These are phyloP conservation scores for Scytalidium sp. DNA, from an alignment of 2,329 filamentous ascomycete species.

Conservation along the genomic window DNA sequence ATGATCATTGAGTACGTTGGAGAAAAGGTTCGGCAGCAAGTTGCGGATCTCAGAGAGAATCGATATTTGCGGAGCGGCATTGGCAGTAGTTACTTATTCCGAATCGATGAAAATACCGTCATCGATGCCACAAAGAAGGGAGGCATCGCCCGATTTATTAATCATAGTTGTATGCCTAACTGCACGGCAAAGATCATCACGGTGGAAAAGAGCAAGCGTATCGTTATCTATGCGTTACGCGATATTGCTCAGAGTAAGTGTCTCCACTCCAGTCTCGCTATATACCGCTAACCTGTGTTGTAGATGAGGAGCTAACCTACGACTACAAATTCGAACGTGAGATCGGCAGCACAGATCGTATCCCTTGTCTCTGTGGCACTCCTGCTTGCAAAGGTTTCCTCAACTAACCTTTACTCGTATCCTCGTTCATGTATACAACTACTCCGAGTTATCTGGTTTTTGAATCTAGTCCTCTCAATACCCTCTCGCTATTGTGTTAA, in stretches of 20 bases:
- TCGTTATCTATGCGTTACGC: slow-evolving; percentile 96
- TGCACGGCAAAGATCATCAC: slow-evolving; percentile 99
- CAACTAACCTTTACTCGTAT: slow-evolving; percentile 62
- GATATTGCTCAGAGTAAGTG: slow-evolving; percentile 91
- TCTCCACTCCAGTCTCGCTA: not conserved
- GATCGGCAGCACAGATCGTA: slow-evolving; percentile 89
- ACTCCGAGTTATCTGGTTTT: not conserved
- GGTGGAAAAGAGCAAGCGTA: slow-evolving; percentile 95
- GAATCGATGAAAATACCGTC: slow-evolving; percentile 96
- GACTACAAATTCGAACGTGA: slow-evolving; percentile 99
- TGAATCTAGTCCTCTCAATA: not conserved
- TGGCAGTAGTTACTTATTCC: slow-evolving; percentile 94
- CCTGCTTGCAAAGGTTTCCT: slow-evolving; percentile 98
- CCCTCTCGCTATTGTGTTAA: not conserved
- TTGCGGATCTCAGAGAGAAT: slow-evolving; percentile 92
- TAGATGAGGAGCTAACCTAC: slow-evolving; percentile 98
- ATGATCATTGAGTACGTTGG: slow-evolving; percentile 99
- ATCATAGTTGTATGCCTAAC: slow-evolving; percentile 96
- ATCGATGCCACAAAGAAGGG: slow-evolving; percentile 98
- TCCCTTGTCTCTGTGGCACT: slow-evolving; percentile 95
- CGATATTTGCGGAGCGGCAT: slow-evolving; percentile 95
- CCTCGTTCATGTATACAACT: not conserved
- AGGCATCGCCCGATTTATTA: slow-evolving; percentile 97
- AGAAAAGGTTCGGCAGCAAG: slow-evolving; percentile 93
- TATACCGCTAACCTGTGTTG: slow-evolving; percentile 15